A percentile compares a stretch with the other conserved stretches of the same genome.
These are phyloP conservation scores for Ophiostoma fasciatum DNA, from an alignment of 2,329 filamentous ascomycete genomes.

Conservation along the genomic window DNA sequence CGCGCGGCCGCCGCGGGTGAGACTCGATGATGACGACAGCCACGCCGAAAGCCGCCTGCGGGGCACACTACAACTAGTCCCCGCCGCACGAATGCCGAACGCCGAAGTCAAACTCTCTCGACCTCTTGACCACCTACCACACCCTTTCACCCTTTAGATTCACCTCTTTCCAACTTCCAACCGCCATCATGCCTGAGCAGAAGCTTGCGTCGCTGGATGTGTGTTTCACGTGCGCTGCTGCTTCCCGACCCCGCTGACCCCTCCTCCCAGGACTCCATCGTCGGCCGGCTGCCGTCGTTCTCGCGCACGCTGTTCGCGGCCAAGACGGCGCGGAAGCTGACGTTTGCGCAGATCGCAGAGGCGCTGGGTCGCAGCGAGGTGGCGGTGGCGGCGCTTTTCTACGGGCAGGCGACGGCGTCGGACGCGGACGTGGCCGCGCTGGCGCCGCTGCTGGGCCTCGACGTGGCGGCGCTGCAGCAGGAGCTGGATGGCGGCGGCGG, in stretches of 20 bases:
- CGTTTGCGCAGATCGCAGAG: conserved; percentile 63
- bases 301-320: conserved; percentile 64
- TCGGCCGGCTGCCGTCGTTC: conserved; percentile 53
- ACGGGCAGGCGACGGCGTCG: conserved; percentile 48
- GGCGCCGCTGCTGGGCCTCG: conserved; percentile 37
- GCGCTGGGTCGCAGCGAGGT: conserved; percentile 68
- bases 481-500: conserved; percentile 41
- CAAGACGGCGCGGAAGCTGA: conserved; percentile 61
- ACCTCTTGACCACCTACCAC: too few relatives aligned
- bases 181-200: too few relatives aligned
- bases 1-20: too few relatives aligned
- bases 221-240: too few relatives aligned
- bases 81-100: too few relatives aligned
- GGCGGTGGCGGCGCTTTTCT: conserved; percentile 77
- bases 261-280: conserved; percentile 42
- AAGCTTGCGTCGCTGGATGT: not conserved
- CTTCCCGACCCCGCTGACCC: not conserved
- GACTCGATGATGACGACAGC: too few relatives aligned
- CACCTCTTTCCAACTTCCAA: too few relatives aligned
- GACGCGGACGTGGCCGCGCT: conserved; percentile 41
- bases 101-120: too few relatives aligned
- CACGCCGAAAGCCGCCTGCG: too few relatives aligned
- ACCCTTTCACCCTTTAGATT: too few relatives aligned
- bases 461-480: conserved; percentile 37
- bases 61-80: too few relatives aligned